Evolutionary conservation across 768 basidiomycete genomes (phyloP).

Genomic region (Hortiboletus campestris): DNA sequence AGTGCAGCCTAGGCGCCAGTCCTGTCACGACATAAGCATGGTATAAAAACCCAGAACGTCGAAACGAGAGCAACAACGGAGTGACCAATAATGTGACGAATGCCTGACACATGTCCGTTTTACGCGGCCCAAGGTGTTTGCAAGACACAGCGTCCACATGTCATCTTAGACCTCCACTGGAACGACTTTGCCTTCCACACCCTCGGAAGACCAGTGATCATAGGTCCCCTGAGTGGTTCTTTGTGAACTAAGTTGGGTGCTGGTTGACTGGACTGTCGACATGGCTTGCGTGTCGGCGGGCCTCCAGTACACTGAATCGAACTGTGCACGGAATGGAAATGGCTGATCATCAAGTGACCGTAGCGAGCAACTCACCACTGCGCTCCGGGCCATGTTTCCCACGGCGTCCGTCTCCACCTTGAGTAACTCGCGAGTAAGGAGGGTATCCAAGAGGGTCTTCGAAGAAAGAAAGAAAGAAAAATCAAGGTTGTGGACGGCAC

Average conservation of each 20-base stretch:
- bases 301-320: not conserved
- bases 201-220: not conserved
- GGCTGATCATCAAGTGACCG: not conserved
- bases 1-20: too few species aligned
- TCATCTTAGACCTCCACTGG: not conserved
- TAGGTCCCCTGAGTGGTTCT: too few species aligned
- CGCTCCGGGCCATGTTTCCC: too few species aligned
- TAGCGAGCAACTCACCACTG: not conserved
- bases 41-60: too few species aligned
- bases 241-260: too few species aligned
- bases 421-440: slow-evolving; percentile 4
- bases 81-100: too few species aligned
- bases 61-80: too few species aligned
- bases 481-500: not conserved
- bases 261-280: too few species aligned
- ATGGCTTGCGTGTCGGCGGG: not conserved
- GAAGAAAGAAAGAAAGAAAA: not conserved
- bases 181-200: not conserved
- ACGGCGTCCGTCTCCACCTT: not conserved
- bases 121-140: too few species aligned
- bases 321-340: not conserved
- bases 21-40: too few species aligned
- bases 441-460: slow-evolving; percentile 11
- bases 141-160: too few species aligned
- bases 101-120: too few species aligned